A percentile compares a stretch with the other conserved stretches of the same genome.
These are phyloP conservation scores for Rhizomucor pusillus DNA, from an alignment of 371 early-diverging fungal species.

Conservation along the genomic window DNA sequence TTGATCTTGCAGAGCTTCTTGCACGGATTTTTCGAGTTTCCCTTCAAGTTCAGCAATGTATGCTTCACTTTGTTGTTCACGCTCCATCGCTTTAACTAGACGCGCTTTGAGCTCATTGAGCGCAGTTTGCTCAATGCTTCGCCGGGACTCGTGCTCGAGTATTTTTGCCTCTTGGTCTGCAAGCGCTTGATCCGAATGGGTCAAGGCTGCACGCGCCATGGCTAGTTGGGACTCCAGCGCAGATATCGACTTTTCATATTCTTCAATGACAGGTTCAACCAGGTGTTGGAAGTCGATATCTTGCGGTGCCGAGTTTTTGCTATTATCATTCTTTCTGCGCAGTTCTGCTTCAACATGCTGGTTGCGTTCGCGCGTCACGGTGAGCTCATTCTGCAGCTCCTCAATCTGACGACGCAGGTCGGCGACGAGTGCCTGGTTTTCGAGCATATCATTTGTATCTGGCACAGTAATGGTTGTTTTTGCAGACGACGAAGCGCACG, in stretches of 20 bases:
- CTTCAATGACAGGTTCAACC: constrained; percentile 68
- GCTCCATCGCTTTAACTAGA: constrained; percentile 21
- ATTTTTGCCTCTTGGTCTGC: constrained; percentile 49
- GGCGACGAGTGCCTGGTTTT: constrained; percentile 14
- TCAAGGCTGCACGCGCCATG: constrained; percentile 50
- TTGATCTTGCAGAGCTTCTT: constrained; percentile 29
- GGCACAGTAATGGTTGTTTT: constrained; percentile 16
- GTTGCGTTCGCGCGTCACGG: constrained; percentile 19
- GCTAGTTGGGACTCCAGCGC: constrained; percentile 57
- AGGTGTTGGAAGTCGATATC: constrained; percentile 50
- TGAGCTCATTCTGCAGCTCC: constrained; percentile 18
- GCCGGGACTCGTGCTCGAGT: constrained; percentile 22
- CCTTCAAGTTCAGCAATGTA: constrained; percentile 46
- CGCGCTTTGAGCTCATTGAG: constrained; percentile 24
- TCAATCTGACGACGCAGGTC: constrained; percentile 18
- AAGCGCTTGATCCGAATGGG: constrained; percentile 45
- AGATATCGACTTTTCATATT: constrained; percentile 62
- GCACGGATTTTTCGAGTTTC: constrained; percentile 31
- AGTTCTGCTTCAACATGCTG: constrained; percentile 18
- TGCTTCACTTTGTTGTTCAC: constrained; percentile 34
- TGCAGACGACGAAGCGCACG: constrained; percentile 17
- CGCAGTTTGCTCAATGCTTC: constrained; percentile 11
- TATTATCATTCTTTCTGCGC: too few species aligned
- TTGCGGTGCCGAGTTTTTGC: constrained; percentile 1
- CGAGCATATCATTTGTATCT: constrained; percentile 5